Evolutionary conservation across 805 yeast genomes (phyloP).

Genomic region (Candida tibetensis): DNA sequence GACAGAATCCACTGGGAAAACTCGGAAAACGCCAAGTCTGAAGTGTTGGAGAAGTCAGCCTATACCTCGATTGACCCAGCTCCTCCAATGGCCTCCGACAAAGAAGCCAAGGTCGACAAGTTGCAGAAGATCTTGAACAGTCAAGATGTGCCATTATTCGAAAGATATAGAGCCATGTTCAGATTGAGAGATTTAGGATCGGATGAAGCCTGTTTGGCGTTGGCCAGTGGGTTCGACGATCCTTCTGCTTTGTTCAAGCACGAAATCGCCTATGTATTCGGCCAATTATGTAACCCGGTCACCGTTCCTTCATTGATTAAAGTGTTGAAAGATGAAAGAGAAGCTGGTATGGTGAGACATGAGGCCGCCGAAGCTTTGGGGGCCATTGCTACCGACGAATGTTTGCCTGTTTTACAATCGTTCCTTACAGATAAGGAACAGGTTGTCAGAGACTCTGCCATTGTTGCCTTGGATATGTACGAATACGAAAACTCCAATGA

Average conservation of each 20-base stretch:
- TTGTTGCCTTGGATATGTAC: constrained; percentile 97
- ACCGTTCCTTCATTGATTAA: constrained; percentile 85
- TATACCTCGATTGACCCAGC: constrained; percentile 96
- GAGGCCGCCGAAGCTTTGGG: constrained; percentile 99
- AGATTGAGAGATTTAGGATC: constrained; percentile 92
- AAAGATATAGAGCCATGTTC: constrained; percentile 98
- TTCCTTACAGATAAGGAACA: constrained; percentile 77
- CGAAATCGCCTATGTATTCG: constrained; percentile 97
- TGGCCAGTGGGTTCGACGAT: constrained; percentile 87
- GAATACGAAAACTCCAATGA: constrained; percentile 87
- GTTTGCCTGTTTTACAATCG: constrained; percentile 78
- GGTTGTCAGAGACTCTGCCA: constrained; percentile 95
- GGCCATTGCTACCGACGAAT: constrained; percentile 93
- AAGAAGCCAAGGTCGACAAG: constrained; percentile 56
- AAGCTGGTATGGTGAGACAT: constrained; percentile 99
- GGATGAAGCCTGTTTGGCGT: constrained; percentile 87
- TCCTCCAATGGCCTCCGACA: constrained; percentile 79
- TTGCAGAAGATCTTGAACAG: constrained; percentile 70
- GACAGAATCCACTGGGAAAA: constrained; percentile 93
- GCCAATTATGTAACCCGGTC: constrained; percentile 92
- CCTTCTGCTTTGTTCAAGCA: constrained; percentile 93
- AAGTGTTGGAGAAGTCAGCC: constrained; percentile 68
- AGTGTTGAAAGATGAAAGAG: constrained; percentile 70
- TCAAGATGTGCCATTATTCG: constrained; percentile 75
- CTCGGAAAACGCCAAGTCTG: constrained; percentile 61